Evolutionary conservation across 371 early-diverging fungal genomes (phyloP), one percentile per base, ranked within the genome.

Genomic region (Zychaea mexicana): DNA sequence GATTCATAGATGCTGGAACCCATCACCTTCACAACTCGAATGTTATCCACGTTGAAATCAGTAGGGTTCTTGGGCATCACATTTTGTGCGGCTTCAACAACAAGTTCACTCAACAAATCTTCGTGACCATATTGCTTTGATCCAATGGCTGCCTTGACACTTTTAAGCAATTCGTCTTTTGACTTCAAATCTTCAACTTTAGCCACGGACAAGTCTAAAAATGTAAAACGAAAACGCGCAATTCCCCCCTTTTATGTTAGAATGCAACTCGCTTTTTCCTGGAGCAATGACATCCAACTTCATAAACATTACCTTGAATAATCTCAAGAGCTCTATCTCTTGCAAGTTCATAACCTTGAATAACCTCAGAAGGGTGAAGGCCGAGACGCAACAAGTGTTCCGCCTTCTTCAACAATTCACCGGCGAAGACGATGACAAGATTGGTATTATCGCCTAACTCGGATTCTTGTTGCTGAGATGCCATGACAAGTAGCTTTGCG

Each of bases 381-480:
- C 98, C 98, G 87, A 98, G 92, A 59, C 92, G 87, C 54, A 98
- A 79, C 57, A 98, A 85, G 74, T 92, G 78, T 72, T 95, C 98
- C 33, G 98, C 98, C 70, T 96, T 91, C 61, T 93, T 90, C 70
- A 98, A 81, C 53, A 98, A 88, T 82, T 96, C 97, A 59, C 96
- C 95, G 54, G 95, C 94, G 68, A 98, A 86, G n/a, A 97, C 91
- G 65, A 96, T 82, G 57, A 98, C 96, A 70, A 96, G 87, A 83
- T 98, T 98, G 62, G 98, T 96, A 12, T 87, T 93, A 76, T 98
- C 98, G 21, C 98, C 98, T 63, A 95, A 89, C 87, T 99, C 99
- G 17, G 89, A 85, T 74, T 99, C 99, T 80, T 99, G 99, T 74
- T 98, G 96, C 77, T 99, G 98, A 65, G 94, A 93, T 33, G 98